These are phyloP conservation scores for Magnaporthiopsis incrustans DNA, from an alignment of 2,329 filamentous ascomycete genomes.

Conservation along the genomic window DNA sequence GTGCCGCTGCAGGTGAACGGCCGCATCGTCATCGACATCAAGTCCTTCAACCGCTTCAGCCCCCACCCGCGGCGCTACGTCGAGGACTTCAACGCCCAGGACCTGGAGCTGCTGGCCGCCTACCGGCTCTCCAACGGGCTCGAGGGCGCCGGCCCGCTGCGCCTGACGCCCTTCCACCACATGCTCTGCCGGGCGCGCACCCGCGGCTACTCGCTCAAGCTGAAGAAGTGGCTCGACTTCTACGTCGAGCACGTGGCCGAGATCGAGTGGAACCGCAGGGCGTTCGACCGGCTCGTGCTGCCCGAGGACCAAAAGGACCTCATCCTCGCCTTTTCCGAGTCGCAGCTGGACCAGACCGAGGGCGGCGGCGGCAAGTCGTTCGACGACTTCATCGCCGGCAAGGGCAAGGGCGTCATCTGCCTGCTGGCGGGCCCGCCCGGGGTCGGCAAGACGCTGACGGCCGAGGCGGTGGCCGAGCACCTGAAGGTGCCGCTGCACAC, in stretches of 20 bases:
- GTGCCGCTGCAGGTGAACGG: slow-evolving; percentile 23
- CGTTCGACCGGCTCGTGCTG: slow-evolving; percentile 42
- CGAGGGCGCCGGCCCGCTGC: slow-evolving; percentile 15
- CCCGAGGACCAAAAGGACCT: slow-evolving; percentile 41
- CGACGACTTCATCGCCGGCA: slow-evolving; percentile 44
- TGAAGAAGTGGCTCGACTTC: slow-evolving; percentile 41
- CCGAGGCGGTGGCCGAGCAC: slow-evolving; percentile 40
- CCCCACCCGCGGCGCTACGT: slow-evolving; percentile 22
- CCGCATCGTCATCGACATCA: slow-evolving; percentile 30
- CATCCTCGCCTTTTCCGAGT: slow-evolving; percentile 40
- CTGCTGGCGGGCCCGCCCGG: slow-evolving; percentile 25
- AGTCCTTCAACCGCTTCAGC: slow-evolving; percentile 28
- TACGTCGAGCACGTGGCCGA: slow-evolving; percentile 35
- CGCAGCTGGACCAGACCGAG: slow-evolving; percentile 31
- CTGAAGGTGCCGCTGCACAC: slow-evolving; percentile 41
- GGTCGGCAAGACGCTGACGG: slow-evolving; percentile 31
- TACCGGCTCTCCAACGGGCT: slow-evolving; percentile 15
- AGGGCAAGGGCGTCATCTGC: slow-evolving; percentile 35
- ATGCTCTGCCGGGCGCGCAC: slow-evolving; percentile 24
- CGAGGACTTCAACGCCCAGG: slow-evolving; percentile 24
- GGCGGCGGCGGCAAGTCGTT: slow-evolving; percentile 20
- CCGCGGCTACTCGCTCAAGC: slow-evolving; percentile 40
- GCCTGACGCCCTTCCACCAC: slow-evolving; percentile 24
- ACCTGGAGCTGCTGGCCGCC: slow-evolving; percentile 21
- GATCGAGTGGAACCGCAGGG: slow-evolving; percentile 39